Conservation (phyloP, 129 eudicot genomes). For the Pittosporum tobira region DNA sequence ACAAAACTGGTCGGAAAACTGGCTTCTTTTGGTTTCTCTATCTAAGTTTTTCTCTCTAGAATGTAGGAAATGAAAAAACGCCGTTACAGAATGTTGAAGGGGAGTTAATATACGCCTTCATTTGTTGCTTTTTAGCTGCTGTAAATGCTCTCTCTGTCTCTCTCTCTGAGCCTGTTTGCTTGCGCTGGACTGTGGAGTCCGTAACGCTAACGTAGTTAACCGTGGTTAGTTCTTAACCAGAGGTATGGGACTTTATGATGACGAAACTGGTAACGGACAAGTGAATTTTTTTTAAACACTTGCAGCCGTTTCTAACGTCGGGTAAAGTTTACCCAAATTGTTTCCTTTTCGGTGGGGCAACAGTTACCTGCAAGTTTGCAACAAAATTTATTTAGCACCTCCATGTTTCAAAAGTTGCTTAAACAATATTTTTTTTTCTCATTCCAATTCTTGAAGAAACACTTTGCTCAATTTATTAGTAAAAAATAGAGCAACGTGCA, state of each 20-base stretch:
- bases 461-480: too few relatives aligned
- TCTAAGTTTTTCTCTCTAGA: slow-evolving; percentile 21
- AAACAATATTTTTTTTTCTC: too few relatives aligned
- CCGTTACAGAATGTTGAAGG: slow-evolving; percentile 39
- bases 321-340: too few relatives aligned
- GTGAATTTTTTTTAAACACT: too few relatives aligned
- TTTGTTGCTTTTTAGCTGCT: slow-evolving; percentile 23
- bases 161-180: slow-evolving; percentile 26
- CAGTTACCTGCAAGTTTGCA: too few relatives aligned
- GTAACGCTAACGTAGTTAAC: slow-evolving; percentile 41
- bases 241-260: slow-evolving; percentile 4
- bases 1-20: slow-evolving; percentile 13
- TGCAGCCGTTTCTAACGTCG: too few relatives aligned
- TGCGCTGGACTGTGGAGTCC: slow-evolving; percentile 42
- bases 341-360: too few relatives aligned
- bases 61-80: slow-evolving; percentile 37
- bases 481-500: too few relatives aligned
- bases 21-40: not conserved
- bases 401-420: too few relatives aligned
- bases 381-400: too few relatives aligned
- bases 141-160: slow-evolving; percentile 32
- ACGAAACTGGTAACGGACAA: not conserved
- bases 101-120: slow-evolving; percentile 51
- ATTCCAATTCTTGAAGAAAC: too few relatives aligned
- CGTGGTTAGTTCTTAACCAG: slow-evolving; percentile 29